These are phyloP conservation scores for Talaromyces verruculosus DNA, from an alignment of 2,329 filamentous ascomycete species.

Conservation along the genomic window DNA sequence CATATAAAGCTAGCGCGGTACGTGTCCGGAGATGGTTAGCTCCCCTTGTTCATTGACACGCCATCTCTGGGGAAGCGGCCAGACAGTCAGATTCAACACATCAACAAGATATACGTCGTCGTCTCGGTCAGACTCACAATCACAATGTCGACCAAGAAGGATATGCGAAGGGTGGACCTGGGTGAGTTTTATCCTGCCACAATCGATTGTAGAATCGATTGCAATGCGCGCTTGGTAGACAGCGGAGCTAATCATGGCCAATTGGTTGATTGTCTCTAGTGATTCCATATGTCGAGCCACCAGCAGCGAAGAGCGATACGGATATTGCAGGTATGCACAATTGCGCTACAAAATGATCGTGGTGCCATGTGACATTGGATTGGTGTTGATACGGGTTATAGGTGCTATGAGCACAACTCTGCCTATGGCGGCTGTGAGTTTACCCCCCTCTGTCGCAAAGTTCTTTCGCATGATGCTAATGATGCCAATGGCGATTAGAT, in stretches of 20 bases:
- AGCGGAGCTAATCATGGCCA: conserved; percentile 23
- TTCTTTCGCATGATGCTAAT: conserved; percentile 25
- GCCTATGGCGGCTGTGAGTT: conserved; percentile 79
- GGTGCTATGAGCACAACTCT: conserved; percentile 72
- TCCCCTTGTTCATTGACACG: background rate
- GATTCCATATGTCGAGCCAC: conserved; percentile 81
- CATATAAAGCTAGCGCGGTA: conserved; percentile 1
- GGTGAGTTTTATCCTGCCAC: conserved; percentile 52
- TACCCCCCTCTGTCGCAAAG: background rate
- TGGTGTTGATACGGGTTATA: conserved; percentile 27
- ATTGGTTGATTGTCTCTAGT: conserved; percentile 54
- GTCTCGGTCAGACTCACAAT: background rate
- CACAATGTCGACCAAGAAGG: conserved; percentile 68
- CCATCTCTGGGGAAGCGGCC: conserved; percentile 1
- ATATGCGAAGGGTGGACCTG: conserved; percentile 72
- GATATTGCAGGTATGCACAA: conserved; percentile 69
- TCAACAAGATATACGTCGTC: background rate
- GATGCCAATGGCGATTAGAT: conserved; percentile 54
- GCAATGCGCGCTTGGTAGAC: background rate
- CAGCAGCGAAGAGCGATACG: conserved; percentile 59
- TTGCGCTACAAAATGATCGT: conserved; percentile 30
- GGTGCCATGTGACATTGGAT: background rate
- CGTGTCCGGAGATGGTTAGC: conserved; percentile 18
- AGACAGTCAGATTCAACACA: background rate
- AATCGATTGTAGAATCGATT: too few species aligned